phyloP scores from a whole-genome alignment of 306 rosid species.

The Inga leiocalycina region DNA sequence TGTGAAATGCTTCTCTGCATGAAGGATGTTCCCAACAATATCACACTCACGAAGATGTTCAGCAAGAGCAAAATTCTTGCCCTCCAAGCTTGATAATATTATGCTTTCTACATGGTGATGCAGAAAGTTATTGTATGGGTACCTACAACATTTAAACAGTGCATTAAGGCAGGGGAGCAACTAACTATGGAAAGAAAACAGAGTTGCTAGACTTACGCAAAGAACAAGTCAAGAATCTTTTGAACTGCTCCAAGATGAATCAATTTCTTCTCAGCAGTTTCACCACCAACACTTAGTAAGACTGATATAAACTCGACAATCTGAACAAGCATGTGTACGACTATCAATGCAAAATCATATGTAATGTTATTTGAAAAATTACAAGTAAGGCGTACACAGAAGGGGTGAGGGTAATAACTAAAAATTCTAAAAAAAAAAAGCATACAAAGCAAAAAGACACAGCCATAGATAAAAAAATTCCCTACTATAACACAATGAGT shows the following conservation, averaged over 20 bases:
- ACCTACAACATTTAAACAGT: slow-evolving; percentile 56
- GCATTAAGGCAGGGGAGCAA: slow-evolving; percentile 36
- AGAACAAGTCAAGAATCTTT: slow-evolving; percentile 78
- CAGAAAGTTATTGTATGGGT: slow-evolving; percentile 93
- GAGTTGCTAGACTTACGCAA: slow-evolving; percentile 65
- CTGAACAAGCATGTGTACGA: slow-evolving; percentile 51
- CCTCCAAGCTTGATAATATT: slow-evolving; percentile 80
- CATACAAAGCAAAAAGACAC: neutral
- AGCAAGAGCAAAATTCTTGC: slow-evolving; percentile 75
- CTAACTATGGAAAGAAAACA: slow-evolving; percentile 31
- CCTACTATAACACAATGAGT: neutral
- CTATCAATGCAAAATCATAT: slow-evolving; percentile 21
- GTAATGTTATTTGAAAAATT: neutral
- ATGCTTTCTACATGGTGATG: slow-evolving; percentile 93
- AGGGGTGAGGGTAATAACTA: neutral
- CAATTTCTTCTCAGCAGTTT: slow-evolving; percentile 91
- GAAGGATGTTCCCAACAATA: slow-evolving; percentile 76
- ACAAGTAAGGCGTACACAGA: neutral
- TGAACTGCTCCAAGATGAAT: slow-evolving; percentile 80
- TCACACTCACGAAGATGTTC: slow-evolving; percentile 77
- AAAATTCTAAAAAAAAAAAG: neutral
- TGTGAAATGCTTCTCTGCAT: slow-evolving; percentile 68
- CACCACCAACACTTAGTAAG: slow-evolving; percentile 78
- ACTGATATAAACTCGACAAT: slow-evolving; percentile 92
- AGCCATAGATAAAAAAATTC: neutral